These are phyloP conservation scores for Neoarthrinium moseri DNA, from an alignment of 2,329 filamentous ascomycete genomes.

Conservation along the genomic window DNA sequence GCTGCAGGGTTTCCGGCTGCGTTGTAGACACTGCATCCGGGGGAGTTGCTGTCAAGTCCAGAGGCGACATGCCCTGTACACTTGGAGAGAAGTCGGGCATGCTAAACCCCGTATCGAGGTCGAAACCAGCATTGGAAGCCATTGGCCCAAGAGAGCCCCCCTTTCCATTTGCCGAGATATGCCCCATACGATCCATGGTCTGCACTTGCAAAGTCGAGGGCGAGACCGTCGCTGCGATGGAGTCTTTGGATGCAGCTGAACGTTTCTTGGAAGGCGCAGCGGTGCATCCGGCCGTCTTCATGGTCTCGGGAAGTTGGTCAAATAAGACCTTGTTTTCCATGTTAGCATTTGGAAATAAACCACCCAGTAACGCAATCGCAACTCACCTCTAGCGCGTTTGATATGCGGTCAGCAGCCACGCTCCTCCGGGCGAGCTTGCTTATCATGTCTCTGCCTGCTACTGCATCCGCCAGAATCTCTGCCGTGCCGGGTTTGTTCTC, in stretches of 20 bases:
- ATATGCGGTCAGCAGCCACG: constrained; percentile 85
- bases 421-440: constrained; percentile 77
- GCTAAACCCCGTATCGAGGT: constrained; percentile 3
- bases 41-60: constrained; percentile 7
- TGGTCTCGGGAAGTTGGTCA: constrained; percentile 73
- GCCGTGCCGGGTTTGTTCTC: constrained; percentile 71
- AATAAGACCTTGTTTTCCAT: constrained; percentile 70
- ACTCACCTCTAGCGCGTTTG: constrained; percentile 71
- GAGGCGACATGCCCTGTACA: constrained; percentile 9
- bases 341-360: neutral
- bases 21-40: neutral
- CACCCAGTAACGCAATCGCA: neutral
- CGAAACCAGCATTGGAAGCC: constrained; percentile 1
- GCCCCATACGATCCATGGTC: constrained; percentile 1
- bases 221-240: constrained; percentile 24
- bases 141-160: neutral
- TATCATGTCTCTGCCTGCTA: constrained; percentile 80
- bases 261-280: constrained; percentile 52
- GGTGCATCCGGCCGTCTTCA: constrained; percentile 52
- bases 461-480: constrained; percentile 82
- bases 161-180: constrained; percentile 3
- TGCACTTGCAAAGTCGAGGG: constrained; percentile 25
- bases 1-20: constrained; percentile 12
- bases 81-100: constrained; percentile 17
- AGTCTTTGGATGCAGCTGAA: constrained; percentile 45